Percentiles rank a stretch among this genome's conserved stretches.
These are phyloP conservation scores for Jaapia argillacea DNA, from an alignment of 768 basidiomycete genomes.

Conservation along the genomic window DNA sequence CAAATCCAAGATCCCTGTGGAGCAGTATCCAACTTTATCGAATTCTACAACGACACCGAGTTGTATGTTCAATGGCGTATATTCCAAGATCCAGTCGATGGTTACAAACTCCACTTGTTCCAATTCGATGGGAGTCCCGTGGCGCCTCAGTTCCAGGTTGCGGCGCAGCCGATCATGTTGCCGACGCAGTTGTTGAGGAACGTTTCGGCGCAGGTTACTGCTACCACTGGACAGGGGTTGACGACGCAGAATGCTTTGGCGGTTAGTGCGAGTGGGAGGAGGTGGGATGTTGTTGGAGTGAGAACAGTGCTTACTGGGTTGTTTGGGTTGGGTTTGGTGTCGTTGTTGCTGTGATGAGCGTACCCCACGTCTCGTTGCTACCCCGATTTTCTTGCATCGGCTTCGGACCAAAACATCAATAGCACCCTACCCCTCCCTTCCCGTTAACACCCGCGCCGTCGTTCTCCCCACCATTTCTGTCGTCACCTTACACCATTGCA, in stretches of 20 bases:
- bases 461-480: background rate
- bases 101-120: conserved; percentile 69
- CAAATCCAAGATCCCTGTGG: conserved; percentile 94
- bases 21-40: conserved; percentile 79
- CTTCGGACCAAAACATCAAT: background rate
- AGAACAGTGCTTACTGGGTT: conserved; percentile 8
- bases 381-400: background rate
- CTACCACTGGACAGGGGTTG: background rate
- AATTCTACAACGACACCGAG: conserved; percentile 73
- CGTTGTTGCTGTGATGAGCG: conserved; percentile 13
- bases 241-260: conserved; percentile 7
- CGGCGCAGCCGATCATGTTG: conserved; percentile 78
- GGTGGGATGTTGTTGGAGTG: conserved; percentile 10
- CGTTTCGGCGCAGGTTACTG: conserved; percentile 21
- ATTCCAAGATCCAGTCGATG: conserved; percentile 48
- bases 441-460: background rate
- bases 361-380: too few relatives aligned
- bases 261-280: conserved; percentile 17
- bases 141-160: conserved; percentile 57
- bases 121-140: conserved; percentile 69
- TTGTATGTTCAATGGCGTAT: conserved; percentile 60
- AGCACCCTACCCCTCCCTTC: background rate
- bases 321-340: conserved; percentile 14
- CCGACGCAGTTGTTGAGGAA: conserved; percentile 64
- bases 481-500: background rate